Evolutionary conservation across 164 flowering plant genomes (phyloP).

Genomic region (Chloranthus sessilifolius): DNA sequence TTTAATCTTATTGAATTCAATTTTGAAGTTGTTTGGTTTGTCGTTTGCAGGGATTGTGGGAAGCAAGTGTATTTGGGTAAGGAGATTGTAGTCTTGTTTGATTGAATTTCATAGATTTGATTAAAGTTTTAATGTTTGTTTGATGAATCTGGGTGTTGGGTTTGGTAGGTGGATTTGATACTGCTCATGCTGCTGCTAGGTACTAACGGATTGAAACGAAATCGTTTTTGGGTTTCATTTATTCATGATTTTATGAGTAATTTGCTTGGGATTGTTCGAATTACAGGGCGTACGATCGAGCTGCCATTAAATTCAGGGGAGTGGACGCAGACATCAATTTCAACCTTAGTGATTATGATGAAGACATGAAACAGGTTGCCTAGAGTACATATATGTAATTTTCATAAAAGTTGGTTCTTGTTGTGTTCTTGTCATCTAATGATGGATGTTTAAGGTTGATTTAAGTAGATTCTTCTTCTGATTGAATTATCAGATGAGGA

Average conservation of each 20-base stretch:
- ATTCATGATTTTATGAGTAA: too few species aligned
- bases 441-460: not conserved
- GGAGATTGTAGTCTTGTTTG: too few species aligned
- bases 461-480: not conserved
- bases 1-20: too few species aligned
- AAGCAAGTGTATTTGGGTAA: too few species aligned
- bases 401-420: too few species aligned
- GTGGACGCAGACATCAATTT: slow-evolving; percentile 92
- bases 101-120: too few species aligned
- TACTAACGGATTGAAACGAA: too few species aligned
- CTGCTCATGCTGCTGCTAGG: slow-evolving; percentile 90
- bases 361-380: slow-evolving; percentile 80
- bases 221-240: too few species aligned
- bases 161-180: slow-evolving; percentile 71
- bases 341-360: slow-evolving; percentile 63
- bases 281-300: slow-evolving; percentile 89
- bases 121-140: not conserved
- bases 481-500: slow-evolving; percentile 45
- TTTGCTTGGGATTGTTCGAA: too few species aligned
- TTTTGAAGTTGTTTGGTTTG: too few species aligned
- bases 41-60: too few species aligned
- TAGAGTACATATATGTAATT: slow-evolving; percentile 13
- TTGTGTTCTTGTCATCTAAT: not conserved
- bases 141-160: slow-evolving; percentile 10
- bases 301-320: slow-evolving; percentile 88